phyloP scores from a whole-genome alignment of 2,329 filamentous ascomycete species.

The Fusarium pseudograminearum region DNA sequence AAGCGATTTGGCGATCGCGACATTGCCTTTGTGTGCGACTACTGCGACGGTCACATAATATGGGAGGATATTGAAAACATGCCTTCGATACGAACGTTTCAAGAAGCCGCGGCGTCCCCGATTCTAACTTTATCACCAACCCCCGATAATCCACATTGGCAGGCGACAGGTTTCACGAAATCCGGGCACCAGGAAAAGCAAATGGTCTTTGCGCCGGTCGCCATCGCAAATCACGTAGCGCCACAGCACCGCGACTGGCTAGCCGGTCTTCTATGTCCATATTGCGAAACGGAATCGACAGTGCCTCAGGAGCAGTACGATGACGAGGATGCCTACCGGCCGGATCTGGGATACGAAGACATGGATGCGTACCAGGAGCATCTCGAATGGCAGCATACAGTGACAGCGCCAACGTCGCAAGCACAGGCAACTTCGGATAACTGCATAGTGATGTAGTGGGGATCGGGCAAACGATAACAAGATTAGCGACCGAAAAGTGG shows the following conservation, averaged over 20 bases:
- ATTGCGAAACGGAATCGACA: constrained; percentile 66
- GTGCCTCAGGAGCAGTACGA: constrained; percentile 59
- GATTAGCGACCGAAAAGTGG: constrained; percentile 1
- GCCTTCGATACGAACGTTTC: constrained; percentile 59
- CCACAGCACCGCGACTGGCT: constrained; percentile 65
- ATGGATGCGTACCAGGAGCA: constrained; percentile 65
- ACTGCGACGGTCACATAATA: constrained; percentile 69
- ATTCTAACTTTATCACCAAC: constrained; percentile 45
- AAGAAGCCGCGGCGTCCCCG: constrained; percentile 44
- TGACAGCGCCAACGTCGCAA: constrained; percentile 54
- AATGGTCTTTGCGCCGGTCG: constrained; percentile 68
- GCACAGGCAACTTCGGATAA: constrained; percentile 51
- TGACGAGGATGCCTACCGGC: constrained; percentile 63
- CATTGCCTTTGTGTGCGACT: constrained; percentile 71
- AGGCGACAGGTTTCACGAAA: constrained; percentile 59
- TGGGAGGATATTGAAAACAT: constrained; percentile 68
- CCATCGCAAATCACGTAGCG: constrained; percentile 68
- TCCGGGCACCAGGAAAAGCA: constrained; percentile 61
- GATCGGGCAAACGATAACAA: neutral
- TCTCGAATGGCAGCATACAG: constrained; percentile 67
- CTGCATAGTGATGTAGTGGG: constrained; percentile 61
- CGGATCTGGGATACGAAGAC: constrained; percentile 64
- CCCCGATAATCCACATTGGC: constrained; percentile 60
- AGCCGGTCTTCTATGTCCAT: constrained; percentile 65
- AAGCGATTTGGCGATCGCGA: constrained; percentile 67